Evolutionary conservation across 306 rosid genomes (phyloP), one percentile per base, ranked within the genome.

Genomic region (Lagenaria siceraria): DNA sequence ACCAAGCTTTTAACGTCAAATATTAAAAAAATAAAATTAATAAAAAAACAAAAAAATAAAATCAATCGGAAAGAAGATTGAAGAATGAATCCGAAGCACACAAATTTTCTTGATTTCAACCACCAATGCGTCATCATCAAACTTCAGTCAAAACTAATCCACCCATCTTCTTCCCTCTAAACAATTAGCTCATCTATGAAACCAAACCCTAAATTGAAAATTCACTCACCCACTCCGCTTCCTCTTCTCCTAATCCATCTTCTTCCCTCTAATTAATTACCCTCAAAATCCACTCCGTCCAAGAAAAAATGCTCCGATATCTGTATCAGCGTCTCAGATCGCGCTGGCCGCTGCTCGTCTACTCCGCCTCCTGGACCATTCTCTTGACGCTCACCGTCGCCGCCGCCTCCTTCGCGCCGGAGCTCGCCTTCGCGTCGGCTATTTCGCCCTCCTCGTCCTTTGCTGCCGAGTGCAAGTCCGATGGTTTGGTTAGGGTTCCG

Each of bases 351-450:
- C 62, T 92, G 5, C 81, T 95, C 11, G n/a, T 85, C 81, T 92
- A 83, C 78, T 90, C 97, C 8, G 81, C 84, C 59, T 62, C 80
- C 7, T 92, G 98, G 98, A 89, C 89, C 1, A 63, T 81, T 12
- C 78, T 83, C 8, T 83, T 93, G 35, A 81, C 86, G 8, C 62
- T 88, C 19, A 87, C 86, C n/a, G 96, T 93, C 77, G 93, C 90
- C 4, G 78, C 89, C 64, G 91, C 92, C 8, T 86, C 97, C 27
- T 83, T 92, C 70, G 81, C 96, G 0, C 90, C 93, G 18, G 96
- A 95, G 82, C 80, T 85, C 17, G 94, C 96, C 4, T 95, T 92
- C 48, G 91, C 88, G 17, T 82, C 90, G 0, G 92, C 94, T 17
- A 86, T 92, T 61, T 84, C 95, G 0, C 80, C 96, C 7, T 77